phyloP scores from a whole-genome alignment of 1,139 yeast species.

The Geotrichum klebahnii region DNA sequence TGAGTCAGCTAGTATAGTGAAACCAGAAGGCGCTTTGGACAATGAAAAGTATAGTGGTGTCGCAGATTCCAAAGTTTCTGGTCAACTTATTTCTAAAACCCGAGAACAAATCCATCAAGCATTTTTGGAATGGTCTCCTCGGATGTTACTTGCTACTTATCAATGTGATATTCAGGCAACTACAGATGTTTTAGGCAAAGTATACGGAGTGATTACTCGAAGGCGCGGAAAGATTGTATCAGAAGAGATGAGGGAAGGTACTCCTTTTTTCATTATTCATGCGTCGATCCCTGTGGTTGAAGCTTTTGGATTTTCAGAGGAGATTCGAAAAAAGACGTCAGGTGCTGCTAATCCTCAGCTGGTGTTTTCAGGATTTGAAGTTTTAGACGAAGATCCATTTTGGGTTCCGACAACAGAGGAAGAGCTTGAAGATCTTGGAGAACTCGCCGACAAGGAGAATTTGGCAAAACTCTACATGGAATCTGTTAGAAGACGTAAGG shows the following conservation, averaged over 20 bases:
- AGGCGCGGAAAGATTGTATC: slow-evolving; percentile 80
- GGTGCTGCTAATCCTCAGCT: slow-evolving; percentile 98
- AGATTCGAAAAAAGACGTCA: slow-evolving; percentile 84
- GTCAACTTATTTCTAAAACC: slow-evolving; percentile 68
- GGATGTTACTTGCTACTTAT: slow-evolving; percentile 87
- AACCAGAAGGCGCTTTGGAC: slow-evolving; percentile 18
- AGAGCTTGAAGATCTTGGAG: slow-evolving; percentile 90
- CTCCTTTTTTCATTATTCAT: slow-evolving; percentile 85
- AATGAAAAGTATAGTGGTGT: slow-evolving; percentile 36
- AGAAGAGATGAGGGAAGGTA: slow-evolving; percentile 97
- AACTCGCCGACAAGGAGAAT: slow-evolving; percentile 86
- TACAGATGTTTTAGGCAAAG: slow-evolving; percentile 90
- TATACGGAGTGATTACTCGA: slow-evolving; percentile 87
- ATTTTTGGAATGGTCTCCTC: slow-evolving; percentile 76
- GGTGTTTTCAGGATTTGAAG: slow-evolving; percentile 81
- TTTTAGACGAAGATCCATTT: slow-evolving; percentile 84
- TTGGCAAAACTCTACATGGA: slow-evolving; percentile 85
- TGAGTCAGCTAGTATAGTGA: slow-evolving; percentile 37
- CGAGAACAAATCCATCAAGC: slow-evolving; percentile 69
- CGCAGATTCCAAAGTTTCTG: slow-evolving; percentile 45
- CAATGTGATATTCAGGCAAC: slow-evolving; percentile 93
- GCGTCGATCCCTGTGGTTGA: slow-evolving; percentile 91
- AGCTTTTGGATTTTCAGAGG: slow-evolving; percentile 95
- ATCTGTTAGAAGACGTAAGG: slow-evolving; percentile 76
- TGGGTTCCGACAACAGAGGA: slow-evolving; percentile 99